Evolutionary conservation across 2,329 filamentous ascomycete species (phyloP).

Genomic region (Ascochyta rabiei): DNA sequence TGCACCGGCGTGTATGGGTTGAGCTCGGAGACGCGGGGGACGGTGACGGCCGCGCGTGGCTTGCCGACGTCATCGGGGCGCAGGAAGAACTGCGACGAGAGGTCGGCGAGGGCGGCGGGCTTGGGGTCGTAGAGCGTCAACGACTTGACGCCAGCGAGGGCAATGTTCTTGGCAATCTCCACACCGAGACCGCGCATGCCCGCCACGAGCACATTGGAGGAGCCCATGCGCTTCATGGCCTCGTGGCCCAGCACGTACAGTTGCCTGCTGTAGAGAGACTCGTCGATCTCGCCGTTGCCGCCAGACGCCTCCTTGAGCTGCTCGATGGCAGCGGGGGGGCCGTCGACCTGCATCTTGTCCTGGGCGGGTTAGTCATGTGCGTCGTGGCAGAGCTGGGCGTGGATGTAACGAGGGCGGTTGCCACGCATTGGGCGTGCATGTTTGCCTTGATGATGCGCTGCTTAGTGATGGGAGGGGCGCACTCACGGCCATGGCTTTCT

Average conservation of each 20-base stretch:
- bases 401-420: conserved; percentile 6
- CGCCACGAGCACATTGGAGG: conserved; percentile 90
- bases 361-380: conserved; percentile 33
- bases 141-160: conserved; percentile 96
- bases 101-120: conserved; percentile 81
- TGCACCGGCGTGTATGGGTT: conserved; percentile 95
- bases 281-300: conserved; percentile 66
- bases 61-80: conserved; percentile 87
- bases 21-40: conserved; percentile 87
- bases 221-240: conserved; percentile 98
- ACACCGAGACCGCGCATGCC: conserved; percentile 94
- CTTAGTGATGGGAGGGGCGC: conserved; percentile 3
- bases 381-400: background rate
- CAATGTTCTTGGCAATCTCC: conserved; percentile 98
- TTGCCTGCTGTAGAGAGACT: conserved; percentile 71
- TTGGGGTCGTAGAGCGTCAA: conserved; percentile 90
- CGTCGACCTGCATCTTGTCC: conserved; percentile 69
- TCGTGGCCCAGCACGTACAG: conserved; percentile 76
- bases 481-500: conserved; percentile 52
- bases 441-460: conserved; percentile 34
- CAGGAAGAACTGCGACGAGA: conserved; percentile 98
- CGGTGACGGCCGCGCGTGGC: conserved; percentile 83
- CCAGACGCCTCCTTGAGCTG: conserved; percentile 59
- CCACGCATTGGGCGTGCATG: conserved; percentile 11
- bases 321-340: conserved; percentile 62